phyloP scores from a whole-genome alignment of 306 rosid species.

The Lathyrus tuberosus region DNA sequence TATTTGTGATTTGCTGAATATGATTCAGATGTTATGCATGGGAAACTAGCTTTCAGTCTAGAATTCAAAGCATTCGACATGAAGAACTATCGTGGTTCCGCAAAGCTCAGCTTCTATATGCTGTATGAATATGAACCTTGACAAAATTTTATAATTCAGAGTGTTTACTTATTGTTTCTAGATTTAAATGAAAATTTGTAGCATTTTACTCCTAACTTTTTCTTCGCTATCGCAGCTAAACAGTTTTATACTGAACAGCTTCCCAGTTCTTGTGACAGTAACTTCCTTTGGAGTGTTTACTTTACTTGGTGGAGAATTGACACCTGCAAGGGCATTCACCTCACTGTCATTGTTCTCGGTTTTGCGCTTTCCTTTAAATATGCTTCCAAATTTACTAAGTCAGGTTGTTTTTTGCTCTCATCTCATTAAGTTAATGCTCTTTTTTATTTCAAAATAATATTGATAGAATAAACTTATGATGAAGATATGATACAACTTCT shows the following conservation, averaged over 20 bases:
- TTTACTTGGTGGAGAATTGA: slow-evolving; percentile 80
- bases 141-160: slow-evolving; percentile 21
- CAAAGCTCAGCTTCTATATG: slow-evolving; percentile 68
- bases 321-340: slow-evolving; percentile 92
- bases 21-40: slow-evolving; percentile 87
- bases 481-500: slow-evolving; percentile 15
- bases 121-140: slow-evolving; percentile 63
- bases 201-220: slow-evolving; percentile 33
- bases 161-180: neutral
- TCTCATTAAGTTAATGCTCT: neutral
- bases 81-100: slow-evolving; percentile 74
- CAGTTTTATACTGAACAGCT: slow-evolving; percentile 68
- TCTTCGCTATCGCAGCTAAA: slow-evolving; percentile 62
- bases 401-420: slow-evolving; percentile 58
- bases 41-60: slow-evolving; percentile 81
- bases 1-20: slow-evolving; percentile 39
- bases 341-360: slow-evolving; percentile 81
- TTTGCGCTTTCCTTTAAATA: slow-evolving; percentile 72
- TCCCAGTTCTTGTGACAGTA: slow-evolving; percentile 83
- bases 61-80: slow-evolving; percentile 65
- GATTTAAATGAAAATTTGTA: slow-evolving; percentile 3
- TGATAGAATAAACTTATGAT: neutral
- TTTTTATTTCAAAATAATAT: neutral
- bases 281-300: slow-evolving; percentile 77
- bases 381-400: slow-evolving; percentile 78